A percentile compares a stretch with the other conserved stretches of the same genome.
These are phyloP conservation scores for Bjerkandera adusta DNA, from an alignment of 1,284 basidiomycete species.

Conservation along the genomic window DNA sequence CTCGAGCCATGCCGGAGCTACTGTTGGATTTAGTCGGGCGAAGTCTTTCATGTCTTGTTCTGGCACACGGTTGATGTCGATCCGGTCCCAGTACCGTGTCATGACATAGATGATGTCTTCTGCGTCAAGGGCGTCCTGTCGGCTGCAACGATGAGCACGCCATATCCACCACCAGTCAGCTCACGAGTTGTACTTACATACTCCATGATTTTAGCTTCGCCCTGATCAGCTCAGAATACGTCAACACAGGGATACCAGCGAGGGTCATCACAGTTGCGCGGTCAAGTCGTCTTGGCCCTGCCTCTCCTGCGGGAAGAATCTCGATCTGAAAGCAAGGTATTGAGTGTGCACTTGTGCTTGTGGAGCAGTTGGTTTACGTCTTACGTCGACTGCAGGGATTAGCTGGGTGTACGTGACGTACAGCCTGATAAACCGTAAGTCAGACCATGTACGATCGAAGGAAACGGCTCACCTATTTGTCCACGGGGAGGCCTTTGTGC, in stretches of 20 bases:
- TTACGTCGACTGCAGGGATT: conserved; percentile 37
- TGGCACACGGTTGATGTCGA: conserved; percentile 78
- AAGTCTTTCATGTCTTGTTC: conserved; percentile 80
- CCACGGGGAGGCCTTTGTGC: conserved; percentile 48
- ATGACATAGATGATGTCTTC: conserved; percentile 68
- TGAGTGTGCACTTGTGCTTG: background rate
- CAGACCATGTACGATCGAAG: conserved; percentile 5
- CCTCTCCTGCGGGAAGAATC: conserved; percentile 75
- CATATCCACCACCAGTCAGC: conserved; percentile 4
- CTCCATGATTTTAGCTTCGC: conserved; percentile 77
- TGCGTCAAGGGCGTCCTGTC: conserved; percentile 64
- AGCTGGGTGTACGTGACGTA: conserved; percentile 36
- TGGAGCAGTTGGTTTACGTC: conserved; percentile 10
- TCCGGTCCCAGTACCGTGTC: conserved; percentile 68
- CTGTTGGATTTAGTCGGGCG: conserved; percentile 50
- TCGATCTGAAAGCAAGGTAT: conserved; percentile 56
- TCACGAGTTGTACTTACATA: conserved; percentile 47
- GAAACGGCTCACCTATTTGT: conserved; percentile 44
- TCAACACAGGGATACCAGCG: conserved; percentile 70
- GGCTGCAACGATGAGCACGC: conserved; percentile 37
- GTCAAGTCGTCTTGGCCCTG: conserved; percentile 72
- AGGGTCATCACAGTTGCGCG: conserved; percentile 59
- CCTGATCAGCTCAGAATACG: conserved; percentile 75
- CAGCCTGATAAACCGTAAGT: conserved; percentile 26
- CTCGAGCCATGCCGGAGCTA: conserved; percentile 64